Conservation (phyloP, 805 yeast genomes). For the Candida corydali region DNA sequence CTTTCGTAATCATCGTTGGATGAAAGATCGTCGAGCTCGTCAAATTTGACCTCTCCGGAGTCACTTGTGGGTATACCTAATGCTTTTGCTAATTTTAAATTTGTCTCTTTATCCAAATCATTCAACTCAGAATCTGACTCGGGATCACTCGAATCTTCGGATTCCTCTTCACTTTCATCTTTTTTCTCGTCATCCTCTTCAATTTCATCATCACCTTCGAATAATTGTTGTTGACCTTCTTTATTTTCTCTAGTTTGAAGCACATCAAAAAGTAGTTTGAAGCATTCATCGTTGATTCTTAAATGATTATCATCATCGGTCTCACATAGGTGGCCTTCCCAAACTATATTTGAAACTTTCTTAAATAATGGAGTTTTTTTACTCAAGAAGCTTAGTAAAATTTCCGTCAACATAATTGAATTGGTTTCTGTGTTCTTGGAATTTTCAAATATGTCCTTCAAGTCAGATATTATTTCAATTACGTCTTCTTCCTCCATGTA, state of each 20-base stretch:
- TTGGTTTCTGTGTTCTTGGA: slow-evolving; percentile 23
- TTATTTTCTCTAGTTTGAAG: slow-evolving; percentile 64
- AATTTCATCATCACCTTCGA: slow-evolving; percentile 52
- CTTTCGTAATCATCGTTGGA: slow-evolving; percentile 60
- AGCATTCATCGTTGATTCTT: slow-evolving; percentile 27
- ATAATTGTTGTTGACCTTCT: slow-evolving; percentile 73
- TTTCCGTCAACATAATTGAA: slow-evolving; percentile 38
- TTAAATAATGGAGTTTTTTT: slow-evolving; percentile 33
- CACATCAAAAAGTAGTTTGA: slow-evolving; percentile 33
- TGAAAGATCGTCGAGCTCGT: slow-evolving; percentile 29
- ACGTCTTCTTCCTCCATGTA: slow-evolving; percentile 79
- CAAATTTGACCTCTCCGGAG: slow-evolving; percentile 43
- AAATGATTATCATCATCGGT: slow-evolving; percentile 17
- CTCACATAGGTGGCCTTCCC: slow-evolving; percentile 39
- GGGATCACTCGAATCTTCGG: slow-evolving; percentile 12
- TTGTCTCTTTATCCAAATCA: slow-evolving; percentile 42
- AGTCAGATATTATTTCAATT: slow-evolving; percentile 66
- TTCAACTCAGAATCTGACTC: slow-evolving; percentile 12
- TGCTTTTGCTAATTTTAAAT: slow-evolving; percentile 64
- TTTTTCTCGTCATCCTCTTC: slow-evolving; percentile 22
- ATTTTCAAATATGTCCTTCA: slow-evolving; percentile 55
- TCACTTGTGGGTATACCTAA: slow-evolving; percentile 53
- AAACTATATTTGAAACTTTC: slow-evolving; percentile 33
- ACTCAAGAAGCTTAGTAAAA: slow-evolving; percentile 41
- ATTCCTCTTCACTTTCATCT: slow-evolving; percentile 14